Evolutionary conservation across 768 basidiomycete genomes (phyloP).

Genomic region (Lenzites betulinus): DNA sequence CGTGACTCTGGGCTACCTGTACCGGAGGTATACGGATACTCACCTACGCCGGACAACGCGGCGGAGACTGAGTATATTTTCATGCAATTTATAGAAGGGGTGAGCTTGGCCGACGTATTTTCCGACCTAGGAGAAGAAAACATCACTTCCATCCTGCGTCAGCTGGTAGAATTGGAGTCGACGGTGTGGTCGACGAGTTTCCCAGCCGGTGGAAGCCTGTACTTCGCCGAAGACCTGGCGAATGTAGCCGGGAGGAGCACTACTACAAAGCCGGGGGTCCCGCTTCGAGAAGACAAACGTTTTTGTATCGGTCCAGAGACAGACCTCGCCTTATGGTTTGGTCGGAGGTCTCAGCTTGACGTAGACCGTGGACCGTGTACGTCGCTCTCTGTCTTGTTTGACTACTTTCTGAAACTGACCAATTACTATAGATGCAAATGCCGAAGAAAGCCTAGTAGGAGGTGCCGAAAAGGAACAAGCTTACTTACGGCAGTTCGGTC

Average conservation of each 20-base stretch:
- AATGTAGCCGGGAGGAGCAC: slow-evolving; percentile 36
- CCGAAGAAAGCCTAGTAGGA: slow-evolving; percentile 44
- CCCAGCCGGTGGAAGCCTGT: slow-evolving; percentile 54
- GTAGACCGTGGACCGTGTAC: slow-evolving; percentile 55
- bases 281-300: slow-evolving; percentile 26
- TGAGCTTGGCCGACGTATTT: slow-evolving; percentile 45
- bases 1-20: slow-evolving; percentile 33
- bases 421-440: slow-evolving; percentile 44
- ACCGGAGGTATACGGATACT: slow-evolving; percentile 36
- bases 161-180: slow-evolving; percentile 50
- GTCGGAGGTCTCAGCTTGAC: slow-evolving; percentile 51
- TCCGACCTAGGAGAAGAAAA: slow-evolving; percentile 38
- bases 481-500: slow-evolving; percentile 51
- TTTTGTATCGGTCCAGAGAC: slow-evolving; percentile 41
- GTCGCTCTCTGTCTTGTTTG: slow-evolving; percentile 36
- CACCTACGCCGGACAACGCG: slow-evolving; percentile 31
- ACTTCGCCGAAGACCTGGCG: slow-evolving; percentile 48
- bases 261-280: slow-evolving; percentile 31
- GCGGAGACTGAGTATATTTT: slow-evolving; percentile 34
- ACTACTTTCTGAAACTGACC: slow-evolving; percentile 33
- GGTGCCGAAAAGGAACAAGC: slow-evolving; percentile 50
- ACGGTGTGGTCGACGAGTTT: slow-evolving; percentile 49
- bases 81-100: slow-evolving; percentile 39
- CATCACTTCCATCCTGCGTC: slow-evolving; percentile 44
- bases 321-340: slow-evolving; percentile 48